A percentile compares a stretch with the other conserved stretches of the same genome.
phyloP scores from a whole-genome alignment of 2,329 filamentous ascomycete species.

The Eutypa lata region DNA sequence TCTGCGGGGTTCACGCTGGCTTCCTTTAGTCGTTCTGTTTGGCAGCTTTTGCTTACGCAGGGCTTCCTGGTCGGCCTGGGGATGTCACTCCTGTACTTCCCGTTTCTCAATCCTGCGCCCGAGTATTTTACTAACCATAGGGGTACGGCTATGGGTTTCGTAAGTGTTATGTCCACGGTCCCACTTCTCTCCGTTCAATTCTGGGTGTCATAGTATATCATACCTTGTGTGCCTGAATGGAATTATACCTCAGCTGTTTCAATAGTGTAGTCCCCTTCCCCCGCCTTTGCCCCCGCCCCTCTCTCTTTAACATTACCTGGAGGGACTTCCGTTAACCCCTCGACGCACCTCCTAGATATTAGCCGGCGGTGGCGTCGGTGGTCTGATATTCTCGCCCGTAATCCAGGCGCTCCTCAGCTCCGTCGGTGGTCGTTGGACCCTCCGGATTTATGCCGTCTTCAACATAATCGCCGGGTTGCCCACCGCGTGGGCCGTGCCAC shows the following conservation, averaged over 20 bases:
- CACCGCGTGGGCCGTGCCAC: conserved; percentile 36
- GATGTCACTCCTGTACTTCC: conserved; percentile 41
- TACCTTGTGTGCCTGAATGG: too few relatives aligned
- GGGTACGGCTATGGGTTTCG: conserved; percentile 43
- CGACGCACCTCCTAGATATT: conserved; percentile 25
- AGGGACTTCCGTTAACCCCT: conserved; percentile 4
- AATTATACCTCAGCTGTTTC: too few relatives aligned
- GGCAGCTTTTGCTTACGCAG: conserved; percentile 42
- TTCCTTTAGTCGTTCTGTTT: conserved; percentile 30
- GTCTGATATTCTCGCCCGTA: conserved; percentile 38
- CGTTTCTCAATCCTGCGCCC: conserved; percentile 42
- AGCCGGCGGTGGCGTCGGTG: conserved; percentile 39
- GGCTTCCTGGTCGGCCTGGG: conserved; percentile 40
- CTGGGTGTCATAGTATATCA: too few relatives aligned
- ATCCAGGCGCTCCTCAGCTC: conserved; percentile 37
- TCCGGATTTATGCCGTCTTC: conserved; percentile 36
- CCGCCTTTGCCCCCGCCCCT: too few relatives aligned
- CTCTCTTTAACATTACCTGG: not conserved
- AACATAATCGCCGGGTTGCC: conserved; percentile 36
- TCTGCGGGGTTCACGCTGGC: conserved; percentile 41
- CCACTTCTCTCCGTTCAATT: too few relatives aligned
- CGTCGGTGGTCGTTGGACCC: conserved; percentile 42
- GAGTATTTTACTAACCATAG: conserved; percentile 48
- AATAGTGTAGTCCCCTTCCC: too few relatives aligned
- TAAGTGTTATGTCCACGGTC: conserved; percentile 22